Evolutionary conservation across 2,329 filamentous ascomycete genomes (phyloP).

Genomic region (Beauveria medogensis): DNA sequence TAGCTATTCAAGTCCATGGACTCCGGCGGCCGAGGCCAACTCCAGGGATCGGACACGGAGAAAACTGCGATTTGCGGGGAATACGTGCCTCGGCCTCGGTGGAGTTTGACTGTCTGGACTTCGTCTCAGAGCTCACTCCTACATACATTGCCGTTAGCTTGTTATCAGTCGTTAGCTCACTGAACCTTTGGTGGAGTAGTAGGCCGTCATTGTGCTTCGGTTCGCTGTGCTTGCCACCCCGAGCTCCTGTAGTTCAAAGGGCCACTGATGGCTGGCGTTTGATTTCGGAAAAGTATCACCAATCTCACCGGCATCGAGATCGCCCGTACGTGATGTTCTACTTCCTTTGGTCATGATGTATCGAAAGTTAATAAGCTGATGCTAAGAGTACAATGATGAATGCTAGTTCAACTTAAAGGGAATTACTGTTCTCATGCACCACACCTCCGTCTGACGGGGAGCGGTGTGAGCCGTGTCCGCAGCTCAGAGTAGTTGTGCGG

Average conservation of each 20-base stretch:
- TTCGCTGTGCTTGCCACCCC: not conserved
- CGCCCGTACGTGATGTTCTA: too few relatives aligned
- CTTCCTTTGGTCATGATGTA: too few relatives aligned
- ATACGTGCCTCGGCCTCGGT: slow-evolving; percentile 20
- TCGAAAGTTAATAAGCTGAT: not conserved
- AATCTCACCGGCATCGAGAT: not conserved
- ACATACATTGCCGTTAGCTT: not conserved
- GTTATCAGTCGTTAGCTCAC: not conserved
- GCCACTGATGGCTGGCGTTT: not conserved
- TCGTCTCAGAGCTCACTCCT: not conserved
- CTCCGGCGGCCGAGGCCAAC: not conserved
- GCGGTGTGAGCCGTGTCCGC: not conserved
- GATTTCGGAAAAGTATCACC: not conserved
- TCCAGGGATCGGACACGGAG: slow-evolving; percentile 15
- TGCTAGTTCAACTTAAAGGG: not conserved
- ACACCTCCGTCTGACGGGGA: not conserved
- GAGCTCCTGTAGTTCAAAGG: not conserved
- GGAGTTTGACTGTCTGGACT: not conserved
- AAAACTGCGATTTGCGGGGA: slow-evolving; percentile 19
- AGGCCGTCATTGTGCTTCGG: not conserved
- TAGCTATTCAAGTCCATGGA: not conserved
- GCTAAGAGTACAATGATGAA: not conserved
- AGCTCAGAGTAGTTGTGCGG: not conserved
- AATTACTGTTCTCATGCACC: too few relatives aligned
- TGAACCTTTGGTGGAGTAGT: not conserved